Base-by-base conservation (phyloP, 2,329 filamentous ascomycete species). In the Pseudogymnoascus sp. region DNA sequence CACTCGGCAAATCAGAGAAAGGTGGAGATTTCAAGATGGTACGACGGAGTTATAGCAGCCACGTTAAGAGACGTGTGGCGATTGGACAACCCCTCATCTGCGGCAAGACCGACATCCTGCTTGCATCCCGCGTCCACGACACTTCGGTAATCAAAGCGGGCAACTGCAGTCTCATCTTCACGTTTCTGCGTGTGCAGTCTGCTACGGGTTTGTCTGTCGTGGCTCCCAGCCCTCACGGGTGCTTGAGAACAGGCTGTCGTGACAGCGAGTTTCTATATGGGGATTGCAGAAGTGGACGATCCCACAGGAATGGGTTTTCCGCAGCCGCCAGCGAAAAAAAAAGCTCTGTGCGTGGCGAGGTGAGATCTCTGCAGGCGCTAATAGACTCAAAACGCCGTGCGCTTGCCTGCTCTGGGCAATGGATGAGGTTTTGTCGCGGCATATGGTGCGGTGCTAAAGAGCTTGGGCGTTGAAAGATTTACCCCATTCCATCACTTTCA, bases 121-220 rank as follows among this genome's bases (percentile, higher is more conserved):
- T 33, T 54, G 47, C 47, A 54, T 33, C 47, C 47, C 47, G 16
- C 47, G n/a, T 35, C 47, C 47, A 54, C 28, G 28, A 54, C 47
- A 8, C 47, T 54, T 33, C 28, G 47, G 43, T 25, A 25, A 25
- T 5, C 30, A 33, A 54, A 14, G 28, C 47, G 47, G 47, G 28
- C 47, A 54, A 54, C 47, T 54, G 47, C 47, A 54, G 47, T 54
- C 47, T 54, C 47, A 54, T 54, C 28, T 7, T 54, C 47, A 54
- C 47, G 47, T 54, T 54, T 54, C 47, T 54, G 47, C 33, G 47
- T 54, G 47, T 54, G 47, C 47, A n/a, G 22, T 54, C n/a, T 54
- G n/a, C 25, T 54, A 54, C 28, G 47, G 28, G 28, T 16, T 54
- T 14, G 9, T 9, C 47, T 54, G 28, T 16, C 47, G 28, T 54